Evolutionary conservation across 2,329 filamentous ascomycete genomes (phyloP), one percentile per base, ranked within the genome.

Genomic region (Rugonectria rugulosa): DNA sequence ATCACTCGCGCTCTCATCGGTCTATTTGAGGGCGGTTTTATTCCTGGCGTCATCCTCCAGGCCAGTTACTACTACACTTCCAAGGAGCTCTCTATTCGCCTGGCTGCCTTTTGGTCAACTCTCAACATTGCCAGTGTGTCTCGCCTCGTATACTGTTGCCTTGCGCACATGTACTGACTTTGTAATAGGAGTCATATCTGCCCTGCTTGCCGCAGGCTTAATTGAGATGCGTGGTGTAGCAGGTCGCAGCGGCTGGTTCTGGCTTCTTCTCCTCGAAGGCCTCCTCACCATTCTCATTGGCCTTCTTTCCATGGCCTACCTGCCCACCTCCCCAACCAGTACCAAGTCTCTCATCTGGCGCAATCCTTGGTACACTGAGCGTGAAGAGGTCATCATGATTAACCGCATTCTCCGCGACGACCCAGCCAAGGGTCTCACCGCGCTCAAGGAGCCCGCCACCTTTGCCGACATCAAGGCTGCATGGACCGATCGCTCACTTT

Each of bases 31-130:
- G 80, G 81, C 11, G 83, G 83, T 3, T 86, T 85, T 61, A 85
- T 86, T 46, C 83, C 83, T 2, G 82, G 80, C 60, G 82, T 81
- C 10, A 83, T 89, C 44, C 75, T 88, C 2, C 90, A 89, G 69
- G 77, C 89, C 1, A 86, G 84, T 2, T 91, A 91, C 70, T 92
- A 88, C 72, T 92, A 90, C 75, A 91, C 82, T 4, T 84, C 83
- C 1, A 79, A 78, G 47, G 89, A 92, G 67, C 74, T 92, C 1
- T 86, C 88, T 0, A 79, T 83, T 26, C 82, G 89, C 0, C 76
- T 92, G 9, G 85, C 85, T 37, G 87, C 80, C 65, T 91, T 91
- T 71, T 92, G 88, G 89, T 77, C 77, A 1, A 79, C 77, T 3
- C 71, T 80, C 21, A 79, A 77, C 48, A 62, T 78, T 32, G 73